phyloP scores from a whole-genome alignment of 148 eudicot species.

The Rhododendron molle region DNA sequence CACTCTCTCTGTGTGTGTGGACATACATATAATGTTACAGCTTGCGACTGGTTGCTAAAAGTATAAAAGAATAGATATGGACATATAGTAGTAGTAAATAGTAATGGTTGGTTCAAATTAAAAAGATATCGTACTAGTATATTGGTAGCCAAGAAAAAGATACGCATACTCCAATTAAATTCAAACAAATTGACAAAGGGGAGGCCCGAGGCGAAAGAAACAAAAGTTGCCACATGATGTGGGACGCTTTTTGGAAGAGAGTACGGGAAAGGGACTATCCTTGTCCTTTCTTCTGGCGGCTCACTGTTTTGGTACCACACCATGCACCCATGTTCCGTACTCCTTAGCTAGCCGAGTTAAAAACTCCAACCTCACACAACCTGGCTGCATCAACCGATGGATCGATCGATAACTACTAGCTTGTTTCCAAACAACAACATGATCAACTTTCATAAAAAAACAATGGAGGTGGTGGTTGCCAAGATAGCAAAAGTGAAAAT shows the following conservation, averaged over 20 bases:
- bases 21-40: not conserved
- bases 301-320: not conserved
- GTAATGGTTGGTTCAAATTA: too few relatives aligned
- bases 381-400: too few relatives aligned
- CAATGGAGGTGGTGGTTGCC: too few relatives aligned
- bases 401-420: too few relatives aligned
- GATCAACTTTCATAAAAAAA: too few relatives aligned
- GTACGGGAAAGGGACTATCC: conserved; percentile 13
- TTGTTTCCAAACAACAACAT: too few relatives aligned
- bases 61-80: not conserved
- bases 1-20: not conserved
- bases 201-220: not conserved
- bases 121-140: too few relatives aligned
- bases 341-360: not conserved
- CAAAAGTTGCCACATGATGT: conserved; percentile 6
- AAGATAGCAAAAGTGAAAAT: too few relatives aligned
- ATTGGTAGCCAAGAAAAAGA: not conserved
- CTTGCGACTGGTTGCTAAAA: not conserved
- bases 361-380: too few relatives aligned
- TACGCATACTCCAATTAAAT: not conserved
- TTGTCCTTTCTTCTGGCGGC: conserved; percentile 9
- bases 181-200: too few relatives aligned
- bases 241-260: not conserved
- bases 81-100: too few relatives aligned
- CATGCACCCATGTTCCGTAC: not conserved